phyloP scores from a whole-genome alignment of 148 eudicot species.

The Arctostaphylos glauca region DNA sequence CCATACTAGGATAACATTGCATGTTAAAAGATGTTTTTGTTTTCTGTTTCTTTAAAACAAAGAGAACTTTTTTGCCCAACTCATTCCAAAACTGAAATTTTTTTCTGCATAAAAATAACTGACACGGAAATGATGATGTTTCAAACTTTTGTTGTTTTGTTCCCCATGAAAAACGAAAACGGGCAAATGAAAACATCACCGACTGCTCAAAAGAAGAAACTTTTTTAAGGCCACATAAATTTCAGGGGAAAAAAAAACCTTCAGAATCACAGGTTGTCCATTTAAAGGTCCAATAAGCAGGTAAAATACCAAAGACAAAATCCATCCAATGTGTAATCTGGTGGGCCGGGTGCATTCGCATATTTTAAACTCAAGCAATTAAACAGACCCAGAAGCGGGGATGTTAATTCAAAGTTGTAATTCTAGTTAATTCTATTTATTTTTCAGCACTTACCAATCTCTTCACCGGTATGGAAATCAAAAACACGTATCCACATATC shows the following conservation, averaged over 20 bases:
- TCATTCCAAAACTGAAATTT: neutral
- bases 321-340: neutral
- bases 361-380: neutral
- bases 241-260: neutral
- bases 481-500: slow-evolving; percentile 85
- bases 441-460: slow-evolving; percentile 43
- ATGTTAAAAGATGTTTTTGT: neutral
- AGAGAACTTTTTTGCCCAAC: neutral
- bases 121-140: neutral
- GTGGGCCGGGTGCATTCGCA: neutral
- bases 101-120: neutral
- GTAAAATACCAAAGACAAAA: neutral
- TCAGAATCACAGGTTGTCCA: slow-evolving; percentile 28
- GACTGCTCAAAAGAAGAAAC: neutral
- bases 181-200: neutral
- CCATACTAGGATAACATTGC: neutral
- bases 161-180: neutral
- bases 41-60: neutral
- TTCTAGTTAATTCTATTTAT: neutral
- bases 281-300: neutral
- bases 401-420: neutral
- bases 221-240: neutral
- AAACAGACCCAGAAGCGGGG: neutral
- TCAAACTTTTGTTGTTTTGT: neutral
- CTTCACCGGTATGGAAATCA: slow-evolving; percentile 80